Conservation (phyloP, 495 filamentous ascomycete species). For the Platismatia glauca region DNA sequence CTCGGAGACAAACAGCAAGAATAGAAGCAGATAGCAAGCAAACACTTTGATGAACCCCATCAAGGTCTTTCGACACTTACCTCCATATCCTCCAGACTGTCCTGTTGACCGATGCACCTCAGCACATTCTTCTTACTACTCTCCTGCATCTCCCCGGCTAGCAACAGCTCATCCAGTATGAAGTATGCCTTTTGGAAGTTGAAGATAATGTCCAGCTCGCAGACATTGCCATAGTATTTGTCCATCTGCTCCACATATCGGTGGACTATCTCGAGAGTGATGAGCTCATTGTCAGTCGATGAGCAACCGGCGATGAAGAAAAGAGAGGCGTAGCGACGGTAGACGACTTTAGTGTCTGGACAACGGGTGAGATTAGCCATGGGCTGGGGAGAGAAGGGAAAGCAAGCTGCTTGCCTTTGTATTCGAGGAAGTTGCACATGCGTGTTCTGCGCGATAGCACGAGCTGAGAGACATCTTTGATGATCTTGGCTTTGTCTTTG, state of each 20-base stretch:
- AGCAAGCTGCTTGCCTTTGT: slow-evolving; percentile 60
- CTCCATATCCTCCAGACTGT: slow-evolving; percentile 95
- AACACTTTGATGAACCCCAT: background rate
- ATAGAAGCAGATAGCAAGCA: background rate
- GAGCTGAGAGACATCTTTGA: slow-evolving; percentile 98
- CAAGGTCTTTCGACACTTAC: slow-evolving; percentile 46
- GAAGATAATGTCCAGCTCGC: slow-evolving; percentile 98
- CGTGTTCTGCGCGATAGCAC: slow-evolving; percentile 89
- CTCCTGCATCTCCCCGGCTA: slow-evolving; percentile 97
- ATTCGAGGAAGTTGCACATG: slow-evolving; percentile 99
- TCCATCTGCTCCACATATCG: slow-evolving; percentile 99
- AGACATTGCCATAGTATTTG: slow-evolving; percentile 99
- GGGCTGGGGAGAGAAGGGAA: background rate
- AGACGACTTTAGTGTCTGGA: slow-evolving; percentile 92
- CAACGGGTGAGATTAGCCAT: slow-evolving; percentile 13
- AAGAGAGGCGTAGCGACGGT: slow-evolving; percentile 95
- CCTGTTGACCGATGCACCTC: slow-evolving; percentile 87
- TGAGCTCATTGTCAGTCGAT: slow-evolving; percentile 92
- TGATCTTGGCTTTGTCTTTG: slow-evolving; percentile 98
- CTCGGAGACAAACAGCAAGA: slow-evolving; percentile 2
- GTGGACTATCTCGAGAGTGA: slow-evolving; percentile 96
- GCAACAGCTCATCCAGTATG: slow-evolving; percentile 90
- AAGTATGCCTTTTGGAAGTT: slow-evolving; percentile 99
- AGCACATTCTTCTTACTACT: slow-evolving; percentile 98
- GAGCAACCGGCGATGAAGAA: slow-evolving; percentile 98